These are phyloP conservation scores for Rhizopus stolonifer DNA, from an alignment of 371 early-diverging fungal genomes.

Conservation along the genomic window DNA sequence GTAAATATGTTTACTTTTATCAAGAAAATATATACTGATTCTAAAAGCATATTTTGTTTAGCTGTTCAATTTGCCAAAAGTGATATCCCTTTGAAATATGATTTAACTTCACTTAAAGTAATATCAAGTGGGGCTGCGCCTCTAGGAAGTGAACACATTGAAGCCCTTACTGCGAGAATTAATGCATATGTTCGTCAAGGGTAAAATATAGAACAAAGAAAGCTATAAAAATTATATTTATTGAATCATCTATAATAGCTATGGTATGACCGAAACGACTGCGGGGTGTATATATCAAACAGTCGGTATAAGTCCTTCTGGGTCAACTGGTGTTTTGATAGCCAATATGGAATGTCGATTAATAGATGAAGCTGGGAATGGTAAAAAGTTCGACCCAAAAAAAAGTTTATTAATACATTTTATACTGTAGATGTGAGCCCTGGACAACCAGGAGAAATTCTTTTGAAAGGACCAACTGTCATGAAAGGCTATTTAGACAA, in stretches of 20 bases:
- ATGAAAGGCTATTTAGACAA: conserved; percentile 77
- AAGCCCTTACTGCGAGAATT: conserved; percentile 48
- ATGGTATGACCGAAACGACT: conserved; percentile 75
- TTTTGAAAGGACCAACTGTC: conserved; percentile 66
- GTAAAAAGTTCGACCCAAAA: conserved; percentile 11
- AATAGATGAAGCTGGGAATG: conserved; percentile 56
- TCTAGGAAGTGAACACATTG: conserved; percentile 60
- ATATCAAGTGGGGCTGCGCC: conserved; percentile 85
- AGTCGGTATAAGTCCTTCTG: conserved; percentile 26
- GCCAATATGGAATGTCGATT: conserved; percentile 70
- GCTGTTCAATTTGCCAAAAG: conserved; percentile 64
- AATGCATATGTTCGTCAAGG: conserved; percentile 49
- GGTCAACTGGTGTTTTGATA: conserved; percentile 68
- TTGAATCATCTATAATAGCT: conserved; percentile 47
- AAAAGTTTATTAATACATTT: background rate
- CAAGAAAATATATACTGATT: background rate
- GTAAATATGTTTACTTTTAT: conserved; percentile 10
- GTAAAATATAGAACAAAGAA: background rate
- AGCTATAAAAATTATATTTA: background rate
- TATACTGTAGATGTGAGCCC: conserved; percentile 44
- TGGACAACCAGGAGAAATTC: conserved; percentile 68
- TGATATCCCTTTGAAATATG: conserved; percentile 66
- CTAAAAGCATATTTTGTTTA: background rate
- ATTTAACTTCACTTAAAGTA: conserved; percentile 60
- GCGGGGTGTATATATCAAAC: conserved; percentile 10